These are phyloP conservation scores for Entrophospora sp. DNA, from an alignment of 192 early-diverging fungal genomes.

Conservation along the genomic window DNA sequence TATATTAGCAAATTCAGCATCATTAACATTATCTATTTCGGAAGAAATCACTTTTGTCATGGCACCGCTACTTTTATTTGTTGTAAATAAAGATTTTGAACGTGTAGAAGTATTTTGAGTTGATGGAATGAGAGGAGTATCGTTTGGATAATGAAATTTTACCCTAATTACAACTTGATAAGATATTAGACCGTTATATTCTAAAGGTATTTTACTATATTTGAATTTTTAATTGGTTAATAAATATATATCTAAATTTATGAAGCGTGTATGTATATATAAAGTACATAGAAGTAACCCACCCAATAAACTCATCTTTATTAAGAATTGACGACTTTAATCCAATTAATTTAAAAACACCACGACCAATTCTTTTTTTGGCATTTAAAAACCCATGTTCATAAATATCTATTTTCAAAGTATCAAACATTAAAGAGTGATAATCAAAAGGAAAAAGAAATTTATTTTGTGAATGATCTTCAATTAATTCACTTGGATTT, in stretches of 20 bases:
- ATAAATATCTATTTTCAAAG: constrained; percentile 15
- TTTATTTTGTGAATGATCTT: not conserved
- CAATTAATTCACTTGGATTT: not conserved
- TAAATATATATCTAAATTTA: not conserved
- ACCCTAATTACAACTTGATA: not conserved
- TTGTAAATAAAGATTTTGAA: not conserved
- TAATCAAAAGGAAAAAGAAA: constrained; percentile 16
- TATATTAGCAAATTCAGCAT: not conserved
- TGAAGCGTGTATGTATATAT: not conserved
- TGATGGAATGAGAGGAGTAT: not conserved
- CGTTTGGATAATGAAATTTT: constrained; percentile 7
- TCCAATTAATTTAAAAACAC: not conserved
- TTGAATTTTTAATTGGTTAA: not conserved
- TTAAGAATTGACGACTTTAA: not conserved
- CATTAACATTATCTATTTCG: not conserved
- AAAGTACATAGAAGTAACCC: not conserved
- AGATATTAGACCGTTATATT: not conserved
- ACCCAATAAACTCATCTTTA: constrained; percentile 3
- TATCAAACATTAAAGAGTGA: constrained; percentile 13
- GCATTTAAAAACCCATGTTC: not conserved
- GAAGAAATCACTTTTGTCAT: not conserved
- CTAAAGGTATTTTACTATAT: not conserved
- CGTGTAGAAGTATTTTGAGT: not conserved
- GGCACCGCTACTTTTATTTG: not conserved
- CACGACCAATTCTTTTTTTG: constrained; percentile 5